phyloP scores from a whole-genome alignment of 2,329 filamentous ascomycete species.

The Myriosclerotinia scirpicola region DNA sequence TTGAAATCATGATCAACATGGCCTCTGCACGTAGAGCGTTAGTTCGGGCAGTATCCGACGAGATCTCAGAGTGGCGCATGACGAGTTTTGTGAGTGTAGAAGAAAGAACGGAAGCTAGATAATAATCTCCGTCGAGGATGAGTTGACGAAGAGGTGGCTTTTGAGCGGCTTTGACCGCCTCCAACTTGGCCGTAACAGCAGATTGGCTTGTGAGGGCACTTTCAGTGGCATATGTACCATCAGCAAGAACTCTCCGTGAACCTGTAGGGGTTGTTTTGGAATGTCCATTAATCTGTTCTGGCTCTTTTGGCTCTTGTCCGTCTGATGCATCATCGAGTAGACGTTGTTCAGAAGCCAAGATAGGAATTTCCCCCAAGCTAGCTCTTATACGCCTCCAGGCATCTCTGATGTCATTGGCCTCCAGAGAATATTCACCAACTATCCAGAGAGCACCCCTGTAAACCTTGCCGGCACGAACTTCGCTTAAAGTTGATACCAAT shows the following conservation, averaged over 20 bases:
- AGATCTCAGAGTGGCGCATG: slow-evolving; percentile 95
- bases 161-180: slow-evolving; percentile 94
- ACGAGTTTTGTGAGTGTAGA: slow-evolving; percentile 96
- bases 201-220: slow-evolving; percentile 93
- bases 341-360: slow-evolving; percentile 90
- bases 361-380: slow-evolving; percentile 94
- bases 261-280: slow-evolving; percentile 77
- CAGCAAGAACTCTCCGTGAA: slow-evolving; percentile 87
- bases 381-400: slow-evolving; percentile 95
- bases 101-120: slow-evolving; percentile 90
- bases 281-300: slow-evolving; percentile 74
- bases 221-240: slow-evolving; percentile 97
- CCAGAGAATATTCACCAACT: slow-evolving; percentile 92
- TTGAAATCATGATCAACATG: slow-evolving; percentile 99
- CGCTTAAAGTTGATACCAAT: slow-evolving; percentile 83
- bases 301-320: slow-evolving; percentile 62
- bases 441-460: slow-evolving; percentile 98
- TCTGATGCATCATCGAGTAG: slow-evolving; percentile 81
- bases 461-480: slow-evolving; percentile 95
- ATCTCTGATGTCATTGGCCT: slow-evolving; percentile 90
- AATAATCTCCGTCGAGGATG: slow-evolving; percentile 96
- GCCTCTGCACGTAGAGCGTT: slow-evolving; percentile 94
- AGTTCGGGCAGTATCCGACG: slow-evolving; percentile 78
- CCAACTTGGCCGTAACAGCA: slow-evolving; percentile 82
- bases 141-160: slow-evolving; percentile 94